These are phyloP conservation scores for Apiospora rasikravindrae DNA, from an alignment of 2,329 filamentous ascomycete species.

Conservation along the genomic window DNA sequence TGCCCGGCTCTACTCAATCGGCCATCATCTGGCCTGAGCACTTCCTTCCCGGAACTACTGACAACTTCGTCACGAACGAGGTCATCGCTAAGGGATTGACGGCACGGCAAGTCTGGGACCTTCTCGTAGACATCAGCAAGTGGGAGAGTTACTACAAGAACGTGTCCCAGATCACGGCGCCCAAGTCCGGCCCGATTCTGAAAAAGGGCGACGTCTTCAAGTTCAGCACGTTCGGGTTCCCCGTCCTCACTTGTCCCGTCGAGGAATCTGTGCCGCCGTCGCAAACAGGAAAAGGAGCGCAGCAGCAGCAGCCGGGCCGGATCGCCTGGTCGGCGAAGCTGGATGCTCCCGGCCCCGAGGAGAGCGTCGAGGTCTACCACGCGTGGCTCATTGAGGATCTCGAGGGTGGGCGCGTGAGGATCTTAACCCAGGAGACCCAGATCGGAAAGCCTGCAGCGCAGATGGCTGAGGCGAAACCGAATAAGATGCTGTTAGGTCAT, in stretches of 20 bases:
- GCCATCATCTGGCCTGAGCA: slow-evolving; percentile 35
- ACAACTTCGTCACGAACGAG: slow-evolving; percentile 39
- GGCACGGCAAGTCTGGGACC: slow-evolving; percentile 33
- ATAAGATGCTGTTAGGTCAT: slow-evolving; percentile 36
- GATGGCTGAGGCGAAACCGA: slow-evolving; percentile 31
- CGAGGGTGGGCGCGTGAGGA: slow-evolving; percentile 34
- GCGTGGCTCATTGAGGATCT: slow-evolving; percentile 37
- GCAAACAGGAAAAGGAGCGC: not conserved
- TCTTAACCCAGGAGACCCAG: slow-evolving; percentile 39
- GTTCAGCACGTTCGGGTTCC: slow-evolving; percentile 38
- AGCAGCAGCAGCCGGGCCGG: slow-evolving; percentile 24
- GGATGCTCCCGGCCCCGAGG: slow-evolving; percentile 8
- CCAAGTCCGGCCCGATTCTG: slow-evolving; percentile 31
- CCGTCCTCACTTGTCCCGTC: slow-evolving; percentile 32
- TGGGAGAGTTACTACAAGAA: slow-evolving; percentile 38
- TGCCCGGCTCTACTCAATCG: not conserved
- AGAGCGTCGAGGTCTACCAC: slow-evolving; percentile 34
- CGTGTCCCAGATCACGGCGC: slow-evolving; percentile 31
- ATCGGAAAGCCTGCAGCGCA: slow-evolving; percentile 33
- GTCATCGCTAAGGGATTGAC: slow-evolving; percentile 35
- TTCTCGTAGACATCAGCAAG: slow-evolving; percentile 32
- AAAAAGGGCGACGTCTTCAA: slow-evolving; percentile 34
- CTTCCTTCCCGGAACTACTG: slow-evolving; percentile 36
- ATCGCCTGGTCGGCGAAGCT: slow-evolving; percentile 35
- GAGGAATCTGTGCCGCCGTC: slow-evolving; percentile 32